Base-by-base conservation (phyloP, 1,139 yeast genomes). In the Suhomyces chickasaworum region DNA sequence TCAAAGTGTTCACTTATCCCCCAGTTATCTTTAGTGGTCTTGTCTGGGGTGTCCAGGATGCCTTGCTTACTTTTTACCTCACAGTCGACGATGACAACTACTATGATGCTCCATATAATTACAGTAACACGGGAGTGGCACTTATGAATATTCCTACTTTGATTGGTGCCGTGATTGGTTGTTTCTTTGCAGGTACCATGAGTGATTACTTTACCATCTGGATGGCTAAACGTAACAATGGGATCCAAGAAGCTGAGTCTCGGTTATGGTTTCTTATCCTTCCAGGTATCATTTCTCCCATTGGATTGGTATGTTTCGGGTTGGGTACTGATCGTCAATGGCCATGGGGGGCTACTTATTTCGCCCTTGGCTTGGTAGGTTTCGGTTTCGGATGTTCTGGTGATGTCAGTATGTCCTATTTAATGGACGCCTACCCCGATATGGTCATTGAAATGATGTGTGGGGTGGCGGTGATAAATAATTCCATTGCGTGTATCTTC, bases 361-460 rank as follows among this genome's bases (percentile, higher is more conserved):
- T 70, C 22, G 71, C 72, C 1, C 58, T 71, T 29, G 75, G 66
- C 1, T 59, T 70, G 39, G 66, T 69, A 38, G 72, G 73, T 7
- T 65, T 70, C 36, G 68, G 73, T 17, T 71, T 64, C 47, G 71
- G 75, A 39, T 64, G 71, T 23, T 62, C 71, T 2, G 69, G 73
- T 38, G 74, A 70, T 49, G 61, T 69, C 8, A 60, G 73, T 33
- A 65, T 71, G 73, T 56, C 69, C 7, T 70, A 71, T 44, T 62
- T 71, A 39, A 68, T 71, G 64, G 74, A 69, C 48, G 69, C 75
- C 0, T 71, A 71, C 49, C 72, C 72, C 4, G 72, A 71, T 33
- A 58, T 70, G 59, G 69, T 69, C 22, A 58, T 70, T 18, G 76
- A 71, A 52, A 65, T 68, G 53, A 60, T 71, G 63, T 68, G 67